Percentiles rank a stretch among this genome's conserved stretches.
phyloP scores from a whole-genome alignment of 306 rosid genomes.

The Trichosanthes cucumerina region DNA sequence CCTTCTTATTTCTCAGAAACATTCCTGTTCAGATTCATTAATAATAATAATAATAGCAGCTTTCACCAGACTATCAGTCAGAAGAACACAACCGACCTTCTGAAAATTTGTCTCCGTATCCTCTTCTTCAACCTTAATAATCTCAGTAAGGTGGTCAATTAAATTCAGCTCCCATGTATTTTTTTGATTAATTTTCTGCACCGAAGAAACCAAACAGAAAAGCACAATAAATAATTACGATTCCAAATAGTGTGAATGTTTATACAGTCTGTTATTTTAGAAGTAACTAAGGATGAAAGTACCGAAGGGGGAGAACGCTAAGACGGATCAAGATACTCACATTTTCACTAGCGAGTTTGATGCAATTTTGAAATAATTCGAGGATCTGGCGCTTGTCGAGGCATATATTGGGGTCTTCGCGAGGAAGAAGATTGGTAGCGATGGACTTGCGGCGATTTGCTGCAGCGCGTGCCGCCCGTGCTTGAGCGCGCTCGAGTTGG shows the following conservation, averaged over 20 bases:
- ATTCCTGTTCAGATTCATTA: not conserved
- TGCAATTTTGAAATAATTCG: slow-evolving; percentile 91
- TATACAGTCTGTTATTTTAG: not conserved
- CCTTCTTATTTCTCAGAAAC: not conserved
- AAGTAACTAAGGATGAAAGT: not conserved
- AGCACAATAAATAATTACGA: not conserved
- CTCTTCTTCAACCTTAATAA: slow-evolving; percentile 73
- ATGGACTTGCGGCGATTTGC: slow-evolving; percentile 57
- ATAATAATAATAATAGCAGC: not conserved
- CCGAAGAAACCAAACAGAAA: slow-evolving; percentile 1
- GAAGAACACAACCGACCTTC: slow-evolving; percentile 36
- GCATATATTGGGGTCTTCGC: slow-evolving; percentile 22
- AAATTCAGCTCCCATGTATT: slow-evolving; percentile 91
- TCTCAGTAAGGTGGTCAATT: slow-evolving; percentile 84
- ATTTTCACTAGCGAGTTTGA: slow-evolving; percentile 94
- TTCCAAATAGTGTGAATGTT: not conserved
- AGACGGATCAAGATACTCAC: slow-evolving; percentile 14
- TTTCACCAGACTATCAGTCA: not conserved
- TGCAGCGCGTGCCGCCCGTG: slow-evolving; percentile 88
- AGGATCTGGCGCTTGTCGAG: slow-evolving; percentile 78
- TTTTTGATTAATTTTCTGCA: slow-evolving; percentile 96
- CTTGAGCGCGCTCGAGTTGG: slow-evolving; percentile 79
- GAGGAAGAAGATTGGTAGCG: slow-evolving; percentile 23
- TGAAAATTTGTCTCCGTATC: slow-evolving; percentile 84
- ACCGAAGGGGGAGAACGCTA: not conserved